phyloP scores from a whole-genome alignment of 2,329 filamentous ascomycete genomes.

The Neonectria neomacrospora region DNA sequence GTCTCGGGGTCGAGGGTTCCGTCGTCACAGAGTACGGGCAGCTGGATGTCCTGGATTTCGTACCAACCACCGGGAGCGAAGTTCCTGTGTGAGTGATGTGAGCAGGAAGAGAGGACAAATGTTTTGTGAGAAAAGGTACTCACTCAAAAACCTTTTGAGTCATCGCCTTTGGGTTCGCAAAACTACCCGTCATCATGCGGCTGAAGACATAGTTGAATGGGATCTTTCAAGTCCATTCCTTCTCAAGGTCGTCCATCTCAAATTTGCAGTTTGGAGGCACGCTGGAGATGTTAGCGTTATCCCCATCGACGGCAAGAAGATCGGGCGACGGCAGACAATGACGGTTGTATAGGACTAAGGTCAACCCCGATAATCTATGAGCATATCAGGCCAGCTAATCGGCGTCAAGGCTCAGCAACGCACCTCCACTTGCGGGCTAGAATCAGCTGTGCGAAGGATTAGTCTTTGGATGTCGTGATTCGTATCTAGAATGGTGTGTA shows the following conservation, averaged over 20 bases:
- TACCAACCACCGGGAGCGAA: constrained; percentile 47
- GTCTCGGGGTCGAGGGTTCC: constrained; percentile 42
- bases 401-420: not conserved
- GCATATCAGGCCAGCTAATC: not conserved
- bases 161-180: constrained; percentile 26
- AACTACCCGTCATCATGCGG: constrained; percentile 47
- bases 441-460: not conserved
- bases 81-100: constrained; percentile 9
- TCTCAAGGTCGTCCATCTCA: constrained; percentile 52
- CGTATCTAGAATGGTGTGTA: not conserved
- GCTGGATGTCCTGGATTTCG: constrained; percentile 45
- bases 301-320: not conserved
- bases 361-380: not conserved
- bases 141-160: not conserved
- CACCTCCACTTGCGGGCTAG: not conserved
- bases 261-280: constrained; percentile 61
- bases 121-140: not conserved
- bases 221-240: constrained; percentile 48
- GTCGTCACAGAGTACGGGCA: constrained; percentile 46
- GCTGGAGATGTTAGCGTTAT: constrained; percentile 5
- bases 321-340: not conserved
- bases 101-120: not conserved
- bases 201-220: constrained; percentile 52
- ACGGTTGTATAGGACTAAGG: not conserved
- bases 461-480: not conserved